Percentiles rank a stretch among this genome's conserved stretches.
phyloP scores from a whole-genome alignment of 2,329 filamentous ascomycete genomes.

The Sarocladium strictum region DNA sequence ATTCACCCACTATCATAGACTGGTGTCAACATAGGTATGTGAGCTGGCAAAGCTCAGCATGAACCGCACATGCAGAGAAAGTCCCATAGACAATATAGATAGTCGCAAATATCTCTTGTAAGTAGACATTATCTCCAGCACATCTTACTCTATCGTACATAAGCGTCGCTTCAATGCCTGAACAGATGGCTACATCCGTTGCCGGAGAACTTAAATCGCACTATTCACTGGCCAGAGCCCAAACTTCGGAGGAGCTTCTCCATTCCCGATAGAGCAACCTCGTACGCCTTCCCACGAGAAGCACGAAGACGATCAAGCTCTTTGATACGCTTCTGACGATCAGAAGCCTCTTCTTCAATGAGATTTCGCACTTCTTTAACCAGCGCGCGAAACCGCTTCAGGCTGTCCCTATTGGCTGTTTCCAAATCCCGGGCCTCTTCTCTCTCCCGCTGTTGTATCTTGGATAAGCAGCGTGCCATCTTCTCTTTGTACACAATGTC shows the following conservation, averaged over 20 bases:
- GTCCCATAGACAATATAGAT: too few species aligned
- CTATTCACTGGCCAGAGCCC: not conserved
- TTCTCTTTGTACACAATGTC: not conserved
- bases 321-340: not conserved
- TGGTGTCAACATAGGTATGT: too few species aligned
- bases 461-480: not conserved
- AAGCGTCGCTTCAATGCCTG: too few species aligned
- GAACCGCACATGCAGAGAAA: too few species aligned
- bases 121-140: too few species aligned
- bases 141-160: too few species aligned
- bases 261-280: not conserved
- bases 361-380: not conserved
- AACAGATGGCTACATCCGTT: too few species aligned
- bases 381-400: not conserved
- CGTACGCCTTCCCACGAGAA: not conserved
- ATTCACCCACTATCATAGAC: too few species aligned
- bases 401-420: not conserved
- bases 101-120: too few species aligned
- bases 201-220: too few species aligned
- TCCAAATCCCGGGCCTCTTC: not conserved
- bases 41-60: too few species aligned
- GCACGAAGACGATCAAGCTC: not conserved
- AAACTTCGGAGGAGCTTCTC: not conserved
- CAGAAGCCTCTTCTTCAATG: not conserved
- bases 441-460: not conserved